Conservation (phyloP, 805 yeast species). For the Lachancea thermotolerans region DNA sequence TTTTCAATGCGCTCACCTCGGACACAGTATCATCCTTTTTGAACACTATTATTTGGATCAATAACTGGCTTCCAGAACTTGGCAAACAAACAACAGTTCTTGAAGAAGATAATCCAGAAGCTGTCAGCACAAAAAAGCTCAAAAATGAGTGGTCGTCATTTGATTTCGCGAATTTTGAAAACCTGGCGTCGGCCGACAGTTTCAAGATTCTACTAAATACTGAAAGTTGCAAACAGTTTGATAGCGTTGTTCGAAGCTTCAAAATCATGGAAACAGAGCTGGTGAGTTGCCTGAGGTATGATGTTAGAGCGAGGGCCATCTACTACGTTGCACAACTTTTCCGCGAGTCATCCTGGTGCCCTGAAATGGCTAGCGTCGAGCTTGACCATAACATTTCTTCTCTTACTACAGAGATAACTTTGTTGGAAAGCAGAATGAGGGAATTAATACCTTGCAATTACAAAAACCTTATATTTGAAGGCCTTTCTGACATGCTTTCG, state of each 20-base stretch:
- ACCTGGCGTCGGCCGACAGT: constrained; percentile 11
- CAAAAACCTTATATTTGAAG: constrained; percentile 20
- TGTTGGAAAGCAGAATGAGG: constrained; percentile 23
- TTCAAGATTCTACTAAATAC: constrained; percentile 19
- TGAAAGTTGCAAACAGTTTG: constrained; percentile 16
- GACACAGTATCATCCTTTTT: constrained; percentile 47
- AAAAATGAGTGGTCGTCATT: constrained; percentile 36
- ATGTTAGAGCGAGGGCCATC: constrained; percentile 25
- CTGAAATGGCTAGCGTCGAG: constrained; percentile 28
- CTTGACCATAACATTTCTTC: constrained; percentile 24
- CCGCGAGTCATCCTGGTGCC: constrained; percentile 24
- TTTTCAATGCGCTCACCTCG: constrained; percentile 47
- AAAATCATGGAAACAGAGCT: constrained; percentile 14
- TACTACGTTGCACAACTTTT: constrained; percentile 25
- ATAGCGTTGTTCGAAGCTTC: constrained; percentile 15
- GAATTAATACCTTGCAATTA: constrained; percentile 16
- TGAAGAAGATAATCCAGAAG: too few relatives aligned
- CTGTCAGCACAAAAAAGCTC: constrained; percentile 15
- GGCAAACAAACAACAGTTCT: too few relatives aligned
- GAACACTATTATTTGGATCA: constrained; percentile 49
- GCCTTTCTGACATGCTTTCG: constrained; percentile 21
- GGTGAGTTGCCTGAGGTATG: constrained; percentile 25
- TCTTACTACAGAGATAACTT: constrained; percentile 23
- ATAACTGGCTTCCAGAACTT: constrained; percentile 53
- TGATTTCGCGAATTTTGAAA: constrained; percentile 28